Evolutionary conservation across 106 monocot genomes (phyloP).

Genomic region (Agapanthus africanus): DNA sequence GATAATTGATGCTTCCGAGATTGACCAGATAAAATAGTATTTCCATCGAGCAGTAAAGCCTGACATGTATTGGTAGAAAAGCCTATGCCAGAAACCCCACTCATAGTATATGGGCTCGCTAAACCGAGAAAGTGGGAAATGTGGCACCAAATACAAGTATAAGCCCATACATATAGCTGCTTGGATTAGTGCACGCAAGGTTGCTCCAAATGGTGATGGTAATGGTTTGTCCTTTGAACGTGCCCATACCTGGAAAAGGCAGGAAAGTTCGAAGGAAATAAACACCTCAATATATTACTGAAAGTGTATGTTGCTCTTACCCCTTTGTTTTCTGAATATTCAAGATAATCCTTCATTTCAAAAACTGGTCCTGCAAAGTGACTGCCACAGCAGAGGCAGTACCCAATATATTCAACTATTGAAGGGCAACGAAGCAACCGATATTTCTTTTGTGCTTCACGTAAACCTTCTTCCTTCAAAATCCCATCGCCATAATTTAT

Average conservation of each 20-base stretch:
- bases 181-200: constrained; percentile 81
- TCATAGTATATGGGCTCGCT: constrained; percentile 67
- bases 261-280: background rate
- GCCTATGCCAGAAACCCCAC: constrained; percentile 80
- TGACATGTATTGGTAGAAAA: constrained; percentile 89
- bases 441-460: constrained; percentile 79
- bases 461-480: constrained; percentile 79
- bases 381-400: constrained; percentile 94
- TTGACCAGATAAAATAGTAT: constrained; percentile 98
- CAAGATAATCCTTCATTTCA: constrained; percentile 97
- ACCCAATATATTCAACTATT: constrained; percentile 84
- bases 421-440: constrained; percentile 60
- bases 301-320: constrained; percentile 18
- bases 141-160: constrained; percentile 77
- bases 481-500: constrained; percentile 93
- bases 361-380: constrained; percentile 99
- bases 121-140: constrained; percentile 78
- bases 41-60: constrained; percentile 98
- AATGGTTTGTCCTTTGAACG: constrained; percentile 28
- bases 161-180: constrained; percentile 89
- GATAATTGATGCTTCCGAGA: constrained; percentile 86
- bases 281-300: background rate
- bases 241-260: constrained; percentile 57
- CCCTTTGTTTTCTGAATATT: constrained; percentile 89
- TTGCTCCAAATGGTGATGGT: constrained; percentile 54